phyloP scores from a whole-genome alignment of 805 yeast species.

The Cephaloascus fragrans region DNA sequence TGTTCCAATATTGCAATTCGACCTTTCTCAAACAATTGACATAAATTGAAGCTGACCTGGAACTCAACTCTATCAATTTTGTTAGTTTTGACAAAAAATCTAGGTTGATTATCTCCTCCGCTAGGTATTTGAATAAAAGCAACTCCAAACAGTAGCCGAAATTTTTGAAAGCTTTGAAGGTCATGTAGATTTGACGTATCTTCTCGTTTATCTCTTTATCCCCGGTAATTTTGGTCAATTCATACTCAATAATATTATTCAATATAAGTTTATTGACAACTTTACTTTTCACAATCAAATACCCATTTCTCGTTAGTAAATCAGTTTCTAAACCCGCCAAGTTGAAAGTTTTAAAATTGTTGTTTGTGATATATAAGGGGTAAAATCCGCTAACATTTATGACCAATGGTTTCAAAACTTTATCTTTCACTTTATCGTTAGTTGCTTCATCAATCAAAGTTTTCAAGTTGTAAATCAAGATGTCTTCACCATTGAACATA shows the following conservation, averaged over 20 bases:
- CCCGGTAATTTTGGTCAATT: slow-evolving; percentile 15
- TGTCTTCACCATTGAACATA: slow-evolving; percentile 26
- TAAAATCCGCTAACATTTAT: slow-evolving; percentile 14
- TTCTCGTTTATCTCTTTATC: slow-evolving; percentile 12
- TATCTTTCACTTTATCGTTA: not conserved
- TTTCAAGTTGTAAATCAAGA: slow-evolving; percentile 17
- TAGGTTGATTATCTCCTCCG: slow-evolving; percentile 3
- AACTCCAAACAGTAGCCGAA: slow-evolving; percentile 42
- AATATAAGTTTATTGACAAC: slow-evolving; percentile 32
- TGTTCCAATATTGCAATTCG: slow-evolving; percentile 40
- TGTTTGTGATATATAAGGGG: slow-evolving; percentile 15
- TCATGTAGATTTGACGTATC: slow-evolving; percentile 16
- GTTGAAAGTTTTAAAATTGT: slow-evolving; percentile 19
- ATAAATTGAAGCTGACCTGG: slow-evolving; percentile 23
- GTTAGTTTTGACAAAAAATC: slow-evolving; percentile 16
- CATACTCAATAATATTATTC: slow-evolving; percentile 37
- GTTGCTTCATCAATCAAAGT: slow-evolving; percentile 15
- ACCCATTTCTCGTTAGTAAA: slow-evolving; percentile 15
- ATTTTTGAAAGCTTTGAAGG: slow-evolving; percentile 29
- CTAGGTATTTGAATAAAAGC: slow-evolving; percentile 26
- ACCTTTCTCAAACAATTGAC: slow-evolving; percentile 45
- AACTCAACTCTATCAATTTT: slow-evolving; percentile 20
- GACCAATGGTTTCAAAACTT: slow-evolving; percentile 12
- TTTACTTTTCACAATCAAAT: slow-evolving; percentile 19
- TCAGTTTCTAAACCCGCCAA: slow-evolving; percentile 32